phyloP scores from a whole-genome alignment of 2,329 filamentous ascomycete genomes.

The Penicillium sp. region DNA sequence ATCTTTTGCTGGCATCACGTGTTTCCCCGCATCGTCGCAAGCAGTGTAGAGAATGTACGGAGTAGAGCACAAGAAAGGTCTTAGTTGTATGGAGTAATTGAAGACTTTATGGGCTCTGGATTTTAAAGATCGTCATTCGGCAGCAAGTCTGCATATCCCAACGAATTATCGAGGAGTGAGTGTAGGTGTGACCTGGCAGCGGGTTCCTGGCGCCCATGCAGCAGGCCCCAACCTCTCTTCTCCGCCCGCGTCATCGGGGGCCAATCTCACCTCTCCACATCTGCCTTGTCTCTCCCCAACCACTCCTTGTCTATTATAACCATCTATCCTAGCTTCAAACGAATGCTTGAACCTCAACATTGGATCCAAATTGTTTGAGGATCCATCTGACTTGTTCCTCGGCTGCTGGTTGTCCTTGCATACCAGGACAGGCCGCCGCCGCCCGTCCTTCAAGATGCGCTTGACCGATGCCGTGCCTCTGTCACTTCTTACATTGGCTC shows the following conservation, averaged over 20 bases:
- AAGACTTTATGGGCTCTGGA: background rate
- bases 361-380: conserved; percentile 5
- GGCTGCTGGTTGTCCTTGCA: conserved; percentile 6
- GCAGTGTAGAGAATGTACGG: background rate
- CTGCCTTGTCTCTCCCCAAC: conserved; percentile 9
- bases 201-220: conserved; percentile 20
- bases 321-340: background rate
- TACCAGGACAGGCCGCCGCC: conserved; percentile 9
- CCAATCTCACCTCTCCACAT: conserved; percentile 20
- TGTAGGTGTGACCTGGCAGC: background rate
- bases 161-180: background rate
- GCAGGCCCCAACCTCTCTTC: conserved; percentile 29
- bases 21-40: conserved; percentile 6
- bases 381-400: conserved; percentile 8
- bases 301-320: conserved; percentile 5
- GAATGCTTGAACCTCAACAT: background rate
- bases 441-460: conserved; percentile 28
- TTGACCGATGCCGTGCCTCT: conserved; percentile 24
- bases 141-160: background rate
- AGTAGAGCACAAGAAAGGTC: background rate
- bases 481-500: conserved; percentile 28
- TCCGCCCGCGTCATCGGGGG: conserved; percentile 37
- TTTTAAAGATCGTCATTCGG: background rate
- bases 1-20: background rate
- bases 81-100: background rate